A percentile compares a stretch with the other conserved stretches of the same genome.
Evolutionary conservation across 2,329 filamentous ascomycete species (phyloP).

Genomic region (Paracorniculantispora psalliotae): DNA sequence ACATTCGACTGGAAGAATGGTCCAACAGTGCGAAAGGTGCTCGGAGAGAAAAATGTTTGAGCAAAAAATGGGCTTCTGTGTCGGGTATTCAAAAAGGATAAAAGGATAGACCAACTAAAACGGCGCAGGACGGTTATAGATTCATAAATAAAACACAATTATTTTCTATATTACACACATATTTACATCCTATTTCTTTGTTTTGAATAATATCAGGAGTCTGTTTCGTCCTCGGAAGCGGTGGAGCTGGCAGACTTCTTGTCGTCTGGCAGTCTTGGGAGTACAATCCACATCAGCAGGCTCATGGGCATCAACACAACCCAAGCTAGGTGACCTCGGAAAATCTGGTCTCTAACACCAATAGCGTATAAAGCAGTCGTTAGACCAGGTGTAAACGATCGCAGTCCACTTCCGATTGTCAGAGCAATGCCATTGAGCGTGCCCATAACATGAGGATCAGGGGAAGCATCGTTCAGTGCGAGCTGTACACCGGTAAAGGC

Average conservation of each 20-base stretch:
- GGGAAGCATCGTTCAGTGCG: slow-evolving; percentile 68
- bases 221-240: neutral
- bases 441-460: slow-evolving; percentile 58
- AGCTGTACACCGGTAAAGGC: slow-evolving; percentile 68
- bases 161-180: neutral
- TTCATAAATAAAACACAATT: neutral
- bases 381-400: slow-evolving; percentile 61
- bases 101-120: neutral
- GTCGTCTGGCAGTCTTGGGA: slow-evolving; percentile 25
- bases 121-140: neutral
- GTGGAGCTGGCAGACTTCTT: slow-evolving; percentile 11
- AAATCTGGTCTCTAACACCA: slow-evolving; percentile 56
- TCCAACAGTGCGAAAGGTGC: slow-evolving; percentile 5
- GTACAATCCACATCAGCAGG: slow-evolving; percentile 21
- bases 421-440: slow-evolving; percentile 62
- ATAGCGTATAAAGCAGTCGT: slow-evolving; percentile 65
- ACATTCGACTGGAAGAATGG: slow-evolving; percentile 29
- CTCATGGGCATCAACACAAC: slow-evolving; percentile 29
- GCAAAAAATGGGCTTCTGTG: neutral
- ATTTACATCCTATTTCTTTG: neutral
- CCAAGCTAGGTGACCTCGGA: slow-evolving; percentile 52
- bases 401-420: slow-evolving; percentile 54
- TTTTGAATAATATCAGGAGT: neutral
- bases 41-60: slow-evolving; percentile 7
- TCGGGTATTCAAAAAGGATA: neutral